Evolutionary conservation across 2,329 filamentous ascomycete species (phyloP), one percentile per base, ranked within the genome.

Genomic region (Pyrenochaeta sp.): DNA sequence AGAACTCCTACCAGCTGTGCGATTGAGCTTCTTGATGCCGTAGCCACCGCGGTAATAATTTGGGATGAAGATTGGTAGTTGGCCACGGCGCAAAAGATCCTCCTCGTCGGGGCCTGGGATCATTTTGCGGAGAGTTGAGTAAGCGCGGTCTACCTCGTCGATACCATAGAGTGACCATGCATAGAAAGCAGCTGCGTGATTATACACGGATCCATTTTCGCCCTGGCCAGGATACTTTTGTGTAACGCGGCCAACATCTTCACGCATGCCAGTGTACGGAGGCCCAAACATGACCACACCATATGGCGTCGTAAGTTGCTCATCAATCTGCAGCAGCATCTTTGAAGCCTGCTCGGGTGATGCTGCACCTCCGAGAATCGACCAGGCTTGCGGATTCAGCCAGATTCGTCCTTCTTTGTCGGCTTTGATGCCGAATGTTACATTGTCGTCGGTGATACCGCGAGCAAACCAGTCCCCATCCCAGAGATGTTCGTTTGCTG

Each of bases 201-300:
- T 87, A 71, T 86, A 87, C 19, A 87, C 83, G 25, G 82, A 82
- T 0, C 79, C 85, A 68, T 87, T 87, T 72, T 87, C 85, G n/a
- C 81, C 85, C 44, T 83, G 83, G 2, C 84, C 84, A 2, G 84
- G 81, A 56, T 83, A 84, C 71, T 86, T 86, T 67, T 86, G 84
- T 57, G 84, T 86, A 13, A 86, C 84, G 45, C 84, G 84, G 9
- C 85, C 84, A 24, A 86, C 78, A 56, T 87, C 84, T 72, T 86
- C 85, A 51, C 84, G 83, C 84, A 87, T 87, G 8, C 72, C 77
- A 37, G 76, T 82, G 72, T 77, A 86, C 1, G 84, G 80, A 5
- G 85, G 85, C 3, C 78, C 82, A 67, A 86, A 87, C 84, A 87
- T 86, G 56, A 80, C 74, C 2, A 82, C 78, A 25, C 85, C 85